These are phyloP conservation scores for Phoma sp. DNA, from an alignment of 2,329 filamentous ascomycete genomes.

Conservation along the genomic window DNA sequence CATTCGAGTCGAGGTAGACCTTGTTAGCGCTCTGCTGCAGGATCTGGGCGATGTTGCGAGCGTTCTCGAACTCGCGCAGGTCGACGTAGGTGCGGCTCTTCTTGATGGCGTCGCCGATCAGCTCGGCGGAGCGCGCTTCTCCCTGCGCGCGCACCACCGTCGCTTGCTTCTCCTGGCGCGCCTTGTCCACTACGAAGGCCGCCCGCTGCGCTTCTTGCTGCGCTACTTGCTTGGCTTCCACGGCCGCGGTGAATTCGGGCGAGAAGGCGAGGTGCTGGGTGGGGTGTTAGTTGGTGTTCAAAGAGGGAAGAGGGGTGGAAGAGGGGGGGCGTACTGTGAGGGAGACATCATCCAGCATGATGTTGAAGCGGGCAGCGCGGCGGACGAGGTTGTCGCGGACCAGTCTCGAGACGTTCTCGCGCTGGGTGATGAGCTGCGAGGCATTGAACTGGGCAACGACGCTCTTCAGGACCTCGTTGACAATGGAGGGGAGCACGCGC, in stretches of 20 bases:
- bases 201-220: constrained; percentile 95
- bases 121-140: constrained; percentile 96
- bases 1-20: constrained; percentile 89
- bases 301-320: neutral
- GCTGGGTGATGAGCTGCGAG: constrained; percentile 97
- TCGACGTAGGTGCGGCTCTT: constrained; percentile 97
- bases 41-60: constrained; percentile 83
- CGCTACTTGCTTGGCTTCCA: constrained; percentile 73
- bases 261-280: constrained; percentile 70
- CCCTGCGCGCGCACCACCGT: constrained; percentile 98
- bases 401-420: constrained; percentile 91
- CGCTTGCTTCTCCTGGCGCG: constrained; percentile 98
- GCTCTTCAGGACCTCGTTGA: constrained; percentile 98
- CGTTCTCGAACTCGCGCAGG: constrained; percentile 97
- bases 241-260: constrained; percentile 71
- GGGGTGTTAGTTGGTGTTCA: constrained; percentile 24
- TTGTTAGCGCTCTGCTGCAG: constrained; percentile 92
- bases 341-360: constrained; percentile 95
- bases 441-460: constrained; percentile 99
- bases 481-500: constrained; percentile 95
- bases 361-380: constrained; percentile 95
- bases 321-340: constrained; percentile 74
- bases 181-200: constrained; percentile 98
- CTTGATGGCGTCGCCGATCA: constrained; percentile 99
- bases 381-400: constrained; percentile 92